These are phyloP conservation scores for Penicillium concentricum DNA, from an alignment of 2,329 filamentous ascomycete genomes.

Conservation along the genomic window DNA sequence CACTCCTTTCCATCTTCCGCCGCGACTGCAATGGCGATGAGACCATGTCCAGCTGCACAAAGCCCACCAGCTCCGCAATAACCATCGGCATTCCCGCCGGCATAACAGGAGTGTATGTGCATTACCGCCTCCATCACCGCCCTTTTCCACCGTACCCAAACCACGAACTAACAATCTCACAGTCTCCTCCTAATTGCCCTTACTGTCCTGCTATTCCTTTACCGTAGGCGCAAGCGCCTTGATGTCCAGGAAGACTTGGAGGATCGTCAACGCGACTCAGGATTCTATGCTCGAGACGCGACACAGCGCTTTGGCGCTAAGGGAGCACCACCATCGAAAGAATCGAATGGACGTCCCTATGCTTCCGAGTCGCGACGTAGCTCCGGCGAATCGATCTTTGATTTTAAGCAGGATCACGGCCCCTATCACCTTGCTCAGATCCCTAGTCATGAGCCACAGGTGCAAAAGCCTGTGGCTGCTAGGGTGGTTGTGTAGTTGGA, in stretches of 20 bases:
- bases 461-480: neutral
- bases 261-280: neutral
- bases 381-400: constrained; percentile 2
- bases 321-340: neutral
- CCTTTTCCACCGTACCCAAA: neutral
- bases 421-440: constrained; percentile 4
- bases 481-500: neutral
- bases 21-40: constrained; percentile 8
- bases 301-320: neutral
- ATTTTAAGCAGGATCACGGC: constrained; percentile 9
- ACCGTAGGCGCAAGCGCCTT: neutral
- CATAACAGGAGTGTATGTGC: constrained; percentile 5
- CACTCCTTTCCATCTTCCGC: constrained; percentile 6
- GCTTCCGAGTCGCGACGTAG: neutral
- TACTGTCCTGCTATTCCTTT: constrained; percentile 4
- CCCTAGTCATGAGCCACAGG: neutral
- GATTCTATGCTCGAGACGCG: constrained; percentile 5
- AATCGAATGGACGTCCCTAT: neutral
- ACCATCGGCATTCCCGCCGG: constrained; percentile 8
- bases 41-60: constrained; percentile 6
- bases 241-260: constrained; percentile 6
- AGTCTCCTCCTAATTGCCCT: neutral
- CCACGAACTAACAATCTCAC: neutral
- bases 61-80: constrained; percentile 8
- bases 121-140: neutral